phyloP scores from a whole-genome alignment of 2,329 filamentous ascomycete species.

The Microcera coccophila region DNA sequence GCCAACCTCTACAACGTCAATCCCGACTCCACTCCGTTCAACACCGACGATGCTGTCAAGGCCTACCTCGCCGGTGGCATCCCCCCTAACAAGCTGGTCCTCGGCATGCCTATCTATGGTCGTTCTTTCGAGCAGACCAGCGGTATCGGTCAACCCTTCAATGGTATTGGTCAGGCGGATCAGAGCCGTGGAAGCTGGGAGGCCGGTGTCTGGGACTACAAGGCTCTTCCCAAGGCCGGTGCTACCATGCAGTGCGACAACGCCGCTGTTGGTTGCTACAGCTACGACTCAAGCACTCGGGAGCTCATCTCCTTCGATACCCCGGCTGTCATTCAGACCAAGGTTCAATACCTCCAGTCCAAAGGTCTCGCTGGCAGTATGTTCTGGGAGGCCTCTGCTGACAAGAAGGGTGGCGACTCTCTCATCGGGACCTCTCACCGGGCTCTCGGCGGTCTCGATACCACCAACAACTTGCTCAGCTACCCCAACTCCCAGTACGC shows the following conservation, averaged over 20 bases:
- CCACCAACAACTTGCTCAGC: slow-evolving; percentile 45
- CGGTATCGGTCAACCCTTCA: slow-evolving; percentile 63
- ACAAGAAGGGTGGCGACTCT: slow-evolving; percentile 56
- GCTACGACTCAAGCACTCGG: slow-evolving; percentile 57
- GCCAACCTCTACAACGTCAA: slow-evolving; percentile 63
- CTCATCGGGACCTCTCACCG: slow-evolving; percentile 52
- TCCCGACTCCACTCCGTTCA: slow-evolving; percentile 63
- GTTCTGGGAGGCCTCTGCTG: slow-evolving; percentile 80
- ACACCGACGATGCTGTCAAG: slow-evolving; percentile 59
- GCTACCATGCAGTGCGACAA: slow-evolving; percentile 56
- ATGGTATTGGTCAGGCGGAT: slow-evolving; percentile 51
- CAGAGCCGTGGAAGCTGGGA: slow-evolving; percentile 61
- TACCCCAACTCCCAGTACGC: slow-evolving; percentile 54
- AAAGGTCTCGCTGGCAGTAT: slow-evolving; percentile 69
- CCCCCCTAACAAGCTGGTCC: slow-evolving; percentile 60
- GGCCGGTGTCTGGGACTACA: slow-evolving; percentile 75
- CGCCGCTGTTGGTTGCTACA: slow-evolving; percentile 61
- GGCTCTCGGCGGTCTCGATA: slow-evolving; percentile 41
- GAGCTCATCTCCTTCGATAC: slow-evolving; percentile 73
- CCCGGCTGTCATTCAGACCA: slow-evolving; percentile 54
- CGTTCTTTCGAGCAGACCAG: slow-evolving; percentile 40
- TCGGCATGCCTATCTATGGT: slow-evolving; percentile 67
- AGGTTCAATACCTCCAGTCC: slow-evolving; percentile 61
- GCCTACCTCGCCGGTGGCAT: slow-evolving; percentile 64
- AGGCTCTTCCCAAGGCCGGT: slow-evolving; percentile 62